Evolutionary conservation across 2,329 filamentous ascomycete genomes (phyloP).

Genomic region (Periglandula ipomoeae): DNA sequence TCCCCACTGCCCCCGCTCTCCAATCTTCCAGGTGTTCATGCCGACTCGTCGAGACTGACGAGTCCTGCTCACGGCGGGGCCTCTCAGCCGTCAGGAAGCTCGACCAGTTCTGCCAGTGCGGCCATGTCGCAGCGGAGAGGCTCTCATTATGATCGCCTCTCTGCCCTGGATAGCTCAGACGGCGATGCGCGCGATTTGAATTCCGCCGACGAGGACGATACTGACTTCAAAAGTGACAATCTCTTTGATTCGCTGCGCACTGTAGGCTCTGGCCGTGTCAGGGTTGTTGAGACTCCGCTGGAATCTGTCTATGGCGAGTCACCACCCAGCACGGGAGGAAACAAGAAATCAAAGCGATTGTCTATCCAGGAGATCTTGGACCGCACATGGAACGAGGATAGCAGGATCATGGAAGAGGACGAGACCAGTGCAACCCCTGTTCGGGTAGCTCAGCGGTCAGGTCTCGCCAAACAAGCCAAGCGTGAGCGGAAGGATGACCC

Average conservation of each 20-base stretch:
- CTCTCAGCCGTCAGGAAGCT: constrained; percentile 33
- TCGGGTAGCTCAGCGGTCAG: constrained; percentile 25
- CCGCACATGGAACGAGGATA: constrained; percentile 43
- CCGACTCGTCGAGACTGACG: constrained; percentile 41
- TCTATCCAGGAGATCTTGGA: constrained; percentile 52
- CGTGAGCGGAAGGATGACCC: constrained; percentile 3
- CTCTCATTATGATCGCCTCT: constrained; percentile 29
- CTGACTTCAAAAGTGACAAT: constrained; percentile 70
- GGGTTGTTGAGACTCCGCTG: constrained; percentile 60
- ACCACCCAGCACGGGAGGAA: constrained; percentile 48
- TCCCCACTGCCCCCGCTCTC: constrained; percentile 49
- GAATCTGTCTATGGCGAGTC: constrained; percentile 79
- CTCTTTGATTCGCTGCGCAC: constrained; percentile 71
- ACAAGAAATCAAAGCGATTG: constrained; percentile 42
- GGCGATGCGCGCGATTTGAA: constrained; percentile 53
- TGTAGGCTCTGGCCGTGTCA: constrained; percentile 55
- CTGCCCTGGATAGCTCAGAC: constrained; percentile 62
- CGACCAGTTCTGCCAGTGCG: constrained; percentile 27
- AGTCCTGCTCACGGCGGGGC: constrained; percentile 32
- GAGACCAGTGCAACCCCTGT: constrained; percentile 46
- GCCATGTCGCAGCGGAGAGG: constrained; percentile 29
- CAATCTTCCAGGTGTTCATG: constrained; percentile 41
- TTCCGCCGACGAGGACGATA: constrained; percentile 68
- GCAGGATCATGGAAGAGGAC: constrained; percentile 54
- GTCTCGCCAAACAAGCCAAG: constrained; percentile 6